These are phyloP conservation scores for Beauveria sp. DNA, from an alignment of 2,329 filamentous ascomycete species.

Conservation along the genomic window DNA sequence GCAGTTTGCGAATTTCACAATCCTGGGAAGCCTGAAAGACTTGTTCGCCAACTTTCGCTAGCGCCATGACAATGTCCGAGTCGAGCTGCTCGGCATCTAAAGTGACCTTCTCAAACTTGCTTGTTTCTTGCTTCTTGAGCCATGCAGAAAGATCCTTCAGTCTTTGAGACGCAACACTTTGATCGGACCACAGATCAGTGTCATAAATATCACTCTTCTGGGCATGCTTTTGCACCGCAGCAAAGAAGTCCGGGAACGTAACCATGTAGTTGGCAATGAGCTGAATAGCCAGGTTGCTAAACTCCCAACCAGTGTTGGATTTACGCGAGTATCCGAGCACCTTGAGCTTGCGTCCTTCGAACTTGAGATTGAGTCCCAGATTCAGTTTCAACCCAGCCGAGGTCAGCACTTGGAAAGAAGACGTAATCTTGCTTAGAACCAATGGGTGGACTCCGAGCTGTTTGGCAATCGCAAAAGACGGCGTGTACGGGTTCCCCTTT, in stretches of 20 bases:
- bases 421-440: slow-evolving; percentile 90
- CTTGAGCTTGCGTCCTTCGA: slow-evolving; percentile 91
- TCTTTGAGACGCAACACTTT: slow-evolving; percentile 62
- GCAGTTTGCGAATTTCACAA: slow-evolving; percentile 60
- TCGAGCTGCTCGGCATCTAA: slow-evolving; percentile 95
- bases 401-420: slow-evolving; percentile 74
- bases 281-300: slow-evolving; percentile 74
- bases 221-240: slow-evolving; percentile 75
- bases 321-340: slow-evolving; percentile 93
- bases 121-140: slow-evolving; percentile 86
- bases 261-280: slow-evolving; percentile 85
- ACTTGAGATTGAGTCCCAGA: slow-evolving; percentile 90
- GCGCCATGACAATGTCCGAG: slow-evolving; percentile 73
- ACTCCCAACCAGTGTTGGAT: slow-evolving; percentile 85
- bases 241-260: slow-evolving; percentile 91
- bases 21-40: slow-evolving; percentile 43
- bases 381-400: slow-evolving; percentile 80
- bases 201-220: slow-evolving; percentile 78
- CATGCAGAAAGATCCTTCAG: slow-evolving; percentile 92
- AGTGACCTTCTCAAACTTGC: slow-evolving; percentile 90
- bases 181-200: slow-evolving; percentile 74
- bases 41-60: slow-evolving; percentile 69
- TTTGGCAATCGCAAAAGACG: slow-evolving; percentile 82
- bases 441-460: slow-evolving; percentile 76
- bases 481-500: slow-evolving; percentile 65